Percentiles rank a stretch among this genome's conserved stretches.
These are phyloP conservation scores for Thymus quinquecostatus DNA, from an alignment of 257 asterid genomes.

Conservation along the genomic window DNA sequence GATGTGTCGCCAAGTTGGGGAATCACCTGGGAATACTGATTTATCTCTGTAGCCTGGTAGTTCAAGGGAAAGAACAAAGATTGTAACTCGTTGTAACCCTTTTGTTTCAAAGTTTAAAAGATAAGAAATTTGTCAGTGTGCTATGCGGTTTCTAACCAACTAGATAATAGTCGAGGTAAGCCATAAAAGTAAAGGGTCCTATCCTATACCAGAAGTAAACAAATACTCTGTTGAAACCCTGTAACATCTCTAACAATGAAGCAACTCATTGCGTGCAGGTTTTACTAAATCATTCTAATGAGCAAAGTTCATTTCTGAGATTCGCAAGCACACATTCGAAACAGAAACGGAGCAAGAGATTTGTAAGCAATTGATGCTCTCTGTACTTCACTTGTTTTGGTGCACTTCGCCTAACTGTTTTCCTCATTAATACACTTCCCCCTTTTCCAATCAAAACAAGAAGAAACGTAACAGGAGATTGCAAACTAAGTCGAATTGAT, in stretches of 20 bases:
- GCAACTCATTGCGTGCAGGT: slow-evolving; percentile 1
- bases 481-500: neutral
- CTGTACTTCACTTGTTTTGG: too few relatives aligned
- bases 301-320: neutral
- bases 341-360: too few relatives aligned
- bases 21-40: slow-evolving; percentile 48
- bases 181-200: neutral
- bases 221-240: too few relatives aligned
- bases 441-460: neutral
- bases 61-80: neutral
- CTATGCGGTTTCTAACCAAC: neutral
- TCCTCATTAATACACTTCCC: too few relatives aligned
- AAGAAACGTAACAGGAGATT: neutral
- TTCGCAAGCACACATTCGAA: too few relatives aligned
- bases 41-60: slow-evolving; percentile 48
- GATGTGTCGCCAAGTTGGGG: slow-evolving; percentile 60
- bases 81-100: too few relatives aligned
- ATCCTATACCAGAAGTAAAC: neutral
- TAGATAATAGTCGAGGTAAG: slow-evolving; percentile 7
- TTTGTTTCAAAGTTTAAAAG: neutral
- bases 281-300: neutral
- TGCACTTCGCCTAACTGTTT: too few relatives aligned
- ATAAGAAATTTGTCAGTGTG: slow-evolving; percentile 1
- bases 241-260: neutral
- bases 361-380: too few relatives aligned